Evolutionary conservation across 768 basidiomycete genomes (phyloP), one percentile per base, ranked within the genome.

Genomic region (Leccinum rimulosum): DNA sequence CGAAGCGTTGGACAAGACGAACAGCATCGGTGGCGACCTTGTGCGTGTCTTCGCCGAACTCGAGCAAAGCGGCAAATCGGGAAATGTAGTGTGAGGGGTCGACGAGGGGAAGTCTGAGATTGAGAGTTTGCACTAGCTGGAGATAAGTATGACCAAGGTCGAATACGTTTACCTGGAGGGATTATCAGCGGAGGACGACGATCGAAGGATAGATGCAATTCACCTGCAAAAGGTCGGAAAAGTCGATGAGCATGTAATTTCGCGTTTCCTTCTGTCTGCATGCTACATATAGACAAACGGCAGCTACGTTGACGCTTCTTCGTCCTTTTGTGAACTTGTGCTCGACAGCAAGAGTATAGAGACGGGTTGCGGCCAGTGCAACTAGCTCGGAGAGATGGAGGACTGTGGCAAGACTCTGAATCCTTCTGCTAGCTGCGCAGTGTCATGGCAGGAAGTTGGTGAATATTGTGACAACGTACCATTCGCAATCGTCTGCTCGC

Each of bases 161-260:
- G 66, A 96, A 98, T 12, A 99, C 97, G 69, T 98, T 98, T 61
- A 98, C 92, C 94, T 96, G 17, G 19, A 51, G 48, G 35, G 50
- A 52, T 17, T 28, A 30, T 65, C 36, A 60, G 48, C 8, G 50
- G 27, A 25, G 9, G 12, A 48, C 6, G 7, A 30, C 1, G 43
- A n/a, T 8, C 48, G 52, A 35, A 27, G 47, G 19, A 22, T 1
- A 15, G 43, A 61, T 35, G 19, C 1, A 4, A 64, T 72, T 61
- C 64, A 90, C 95, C 78, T 93, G 90, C 4, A 99, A 82, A 43
- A 95, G 79, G 70, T 98, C 96, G n/a, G 93, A 93, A 67, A 99
- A 98, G 75, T 99, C 97, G 62, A 99, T 98, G 27, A 99, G 84
- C 97, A 98, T 98, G 73, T 95, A 92, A 57, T 88, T 93, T 54